Conservation (phyloP, 805 yeast genomes). For the Starmerella powellii region DNA sequence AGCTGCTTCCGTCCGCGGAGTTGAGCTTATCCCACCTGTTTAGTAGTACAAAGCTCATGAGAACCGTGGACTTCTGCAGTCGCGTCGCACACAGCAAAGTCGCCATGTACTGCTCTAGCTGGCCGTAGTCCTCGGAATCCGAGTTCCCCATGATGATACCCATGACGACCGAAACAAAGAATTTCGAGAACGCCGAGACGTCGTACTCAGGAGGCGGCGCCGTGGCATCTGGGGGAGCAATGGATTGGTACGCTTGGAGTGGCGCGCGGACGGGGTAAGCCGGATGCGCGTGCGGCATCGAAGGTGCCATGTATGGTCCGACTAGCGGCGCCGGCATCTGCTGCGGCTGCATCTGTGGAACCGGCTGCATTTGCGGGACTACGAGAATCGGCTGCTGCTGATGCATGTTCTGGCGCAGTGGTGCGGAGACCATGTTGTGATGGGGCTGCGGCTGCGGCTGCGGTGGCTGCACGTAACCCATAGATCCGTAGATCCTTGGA, state of each 20-base stretch:
- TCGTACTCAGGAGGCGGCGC: constrained; percentile 50
- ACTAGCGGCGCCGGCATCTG: background rate
- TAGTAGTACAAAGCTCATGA: constrained; percentile 68
- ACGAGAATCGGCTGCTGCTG: background rate
- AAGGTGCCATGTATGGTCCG: constrained; percentile 6
- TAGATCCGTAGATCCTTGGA: no score
- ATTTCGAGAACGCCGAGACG: constrained; percentile 63
- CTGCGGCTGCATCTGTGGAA: constrained; percentile 1
- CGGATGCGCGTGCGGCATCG: constrained; percentile 10
- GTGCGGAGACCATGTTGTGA: background rate
- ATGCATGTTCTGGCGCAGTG: background rate
- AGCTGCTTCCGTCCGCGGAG: constrained; percentile 31
- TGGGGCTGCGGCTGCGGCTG: background rate
- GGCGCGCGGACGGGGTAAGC: constrained; percentile 11
- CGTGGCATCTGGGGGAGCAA: constrained; percentile 10
- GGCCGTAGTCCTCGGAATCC: background rate
- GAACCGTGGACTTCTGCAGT: constrained; percentile 67
- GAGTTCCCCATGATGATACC: constrained; percentile 9
- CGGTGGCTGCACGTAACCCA: background rate
- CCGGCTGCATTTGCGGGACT: background rate
- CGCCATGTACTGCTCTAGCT: constrained; percentile 35
- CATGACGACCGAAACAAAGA: constrained; percentile 43
- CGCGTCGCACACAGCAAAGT: constrained; percentile 78
- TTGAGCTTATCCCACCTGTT: constrained; percentile 33
- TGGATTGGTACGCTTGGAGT: constrained; percentile 10